A percentile compares a stretch with the other conserved stretches of the same genome.
These are phyloP conservation scores for Adiantum capillusveneris DNA, from an alignment of 75 land plant species.

Conservation along the genomic window DNA sequence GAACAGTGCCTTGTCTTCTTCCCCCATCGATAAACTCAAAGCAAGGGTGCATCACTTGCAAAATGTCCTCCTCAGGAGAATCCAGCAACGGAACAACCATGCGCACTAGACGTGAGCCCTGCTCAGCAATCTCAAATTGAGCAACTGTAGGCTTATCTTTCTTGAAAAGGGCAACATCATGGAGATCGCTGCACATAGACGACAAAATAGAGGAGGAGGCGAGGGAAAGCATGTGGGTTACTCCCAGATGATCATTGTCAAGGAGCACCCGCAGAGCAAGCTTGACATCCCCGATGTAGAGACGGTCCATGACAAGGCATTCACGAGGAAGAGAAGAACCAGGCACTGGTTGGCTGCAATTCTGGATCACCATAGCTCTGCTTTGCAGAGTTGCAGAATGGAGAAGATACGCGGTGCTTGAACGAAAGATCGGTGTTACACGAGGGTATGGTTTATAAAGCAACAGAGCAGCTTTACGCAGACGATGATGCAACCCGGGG, in stretches of 20 bases:
- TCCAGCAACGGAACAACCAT: background rate
- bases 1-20: constrained; percentile 46
- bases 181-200: background rate
- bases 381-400: too few relatives aligned
- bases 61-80: background rate
- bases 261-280: background rate
- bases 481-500: too few relatives aligned
- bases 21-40: constrained; percentile 53
- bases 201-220: background rate
- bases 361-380: too few relatives aligned
- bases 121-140: background rate
- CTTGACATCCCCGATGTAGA: background rate
- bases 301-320: background rate
- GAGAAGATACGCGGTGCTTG: too few relatives aligned
- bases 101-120: background rate
- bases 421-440: too few relatives aligned
- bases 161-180: background rate
- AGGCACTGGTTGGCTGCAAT: too few relatives aligned
- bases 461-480: too few relatives aligned
- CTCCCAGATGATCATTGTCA: background rate
- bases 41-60: background rate
- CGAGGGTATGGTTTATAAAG: too few relatives aligned
- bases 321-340: too few relatives aligned
- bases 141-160: background rate
- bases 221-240: constrained; percentile 1